Percentiles rank a stretch among this genome's conserved stretches.
Evolutionary conservation across 2,329 filamentous ascomycete species (phyloP).

Genomic region (Eurotiales sp.): DNA sequence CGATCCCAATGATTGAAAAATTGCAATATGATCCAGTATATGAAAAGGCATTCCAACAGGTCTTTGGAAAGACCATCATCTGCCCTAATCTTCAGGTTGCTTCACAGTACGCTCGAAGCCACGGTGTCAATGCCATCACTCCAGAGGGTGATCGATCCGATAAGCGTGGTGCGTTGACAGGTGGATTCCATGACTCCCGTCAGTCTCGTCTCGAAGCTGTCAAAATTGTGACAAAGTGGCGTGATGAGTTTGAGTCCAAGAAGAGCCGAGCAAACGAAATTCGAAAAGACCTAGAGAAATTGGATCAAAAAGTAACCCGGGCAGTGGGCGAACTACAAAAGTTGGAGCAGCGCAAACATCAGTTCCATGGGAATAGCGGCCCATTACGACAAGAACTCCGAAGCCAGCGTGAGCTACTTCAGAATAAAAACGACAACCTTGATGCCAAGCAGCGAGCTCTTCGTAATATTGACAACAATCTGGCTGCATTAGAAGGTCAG

Average conservation of each 20-base stretch:
- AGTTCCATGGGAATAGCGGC: constrained; percentile 77
- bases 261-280: constrained; percentile 63
- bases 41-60: constrained; percentile 84
- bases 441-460: constrained; percentile 64
- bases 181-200: constrained; percentile 84
- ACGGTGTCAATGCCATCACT: constrained; percentile 89
- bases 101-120: constrained; percentile 85
- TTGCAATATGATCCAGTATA: constrained; percentile 72
- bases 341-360: constrained; percentile 70
- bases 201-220: constrained; percentile 85
- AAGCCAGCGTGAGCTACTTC: constrained; percentile 69
- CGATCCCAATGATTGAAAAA: constrained; percentile 80
- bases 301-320: constrained; percentile 84
- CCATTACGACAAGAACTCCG: constrained; percentile 74
- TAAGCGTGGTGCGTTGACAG: constrained; percentile 91
- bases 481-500: constrained; percentile 72
- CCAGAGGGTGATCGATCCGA: constrained; percentile 92
- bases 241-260: constrained; percentile 68
- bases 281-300: constrained; percentile 65
- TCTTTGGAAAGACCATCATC: constrained; percentile 93
- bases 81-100: constrained; percentile 87
- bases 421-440: constrained; percentile 68
- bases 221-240: constrained; percentile 68
- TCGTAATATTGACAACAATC: constrained; percentile 68
- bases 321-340: constrained; percentile 83